Percentiles rank a stretch among this genome's conserved stretches.
Conservation (phyloP, 2,329 filamentous ascomycete species). For the Calycina herbarum region DNA sequence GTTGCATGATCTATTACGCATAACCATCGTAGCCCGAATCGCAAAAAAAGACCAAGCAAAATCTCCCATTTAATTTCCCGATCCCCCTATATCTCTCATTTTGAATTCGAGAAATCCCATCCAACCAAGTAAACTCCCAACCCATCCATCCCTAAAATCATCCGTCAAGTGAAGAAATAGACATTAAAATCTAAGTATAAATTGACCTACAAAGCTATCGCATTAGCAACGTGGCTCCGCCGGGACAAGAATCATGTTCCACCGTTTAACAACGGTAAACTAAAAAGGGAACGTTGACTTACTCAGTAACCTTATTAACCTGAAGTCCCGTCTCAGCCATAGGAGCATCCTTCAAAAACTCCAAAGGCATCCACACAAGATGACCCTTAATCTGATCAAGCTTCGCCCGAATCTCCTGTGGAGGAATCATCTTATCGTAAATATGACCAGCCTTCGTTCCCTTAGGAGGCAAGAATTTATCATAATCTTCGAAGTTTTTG, state of each 20-base stretch:
- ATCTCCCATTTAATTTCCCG: too few species aligned
- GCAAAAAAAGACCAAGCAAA: too few species aligned
- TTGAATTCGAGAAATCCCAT: too few species aligned
- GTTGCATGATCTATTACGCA: too few species aligned
- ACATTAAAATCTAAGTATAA: background rate
- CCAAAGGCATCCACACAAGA: constrained; percentile 91
- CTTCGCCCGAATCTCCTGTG: constrained; percentile 70
- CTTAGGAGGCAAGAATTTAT: constrained; percentile 69
- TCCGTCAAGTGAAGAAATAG: background rate
- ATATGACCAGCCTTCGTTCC: constrained; percentile 82
- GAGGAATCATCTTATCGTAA: constrained; percentile 75
- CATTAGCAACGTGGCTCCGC: background rate
- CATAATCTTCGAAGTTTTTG: constrained; percentile 87
- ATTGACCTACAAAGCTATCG: background rate
- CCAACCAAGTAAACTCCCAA: background rate
- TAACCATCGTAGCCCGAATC: too few species aligned
- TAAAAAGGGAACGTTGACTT: background rate
- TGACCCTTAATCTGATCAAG: constrained; percentile 82
- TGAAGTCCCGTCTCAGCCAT: constrained; percentile 77
- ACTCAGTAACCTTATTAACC: constrained; percentile 1
- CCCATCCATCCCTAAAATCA: background rate
- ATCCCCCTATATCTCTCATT: too few species aligned
- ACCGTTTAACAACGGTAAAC: too few species aligned
- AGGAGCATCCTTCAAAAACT: constrained; percentile 78
- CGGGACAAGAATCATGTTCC: background rate